Conservation (phyloP, 2,329 filamentous ascomycete genomes). For the Raffaelea ambrosiae region DNA sequence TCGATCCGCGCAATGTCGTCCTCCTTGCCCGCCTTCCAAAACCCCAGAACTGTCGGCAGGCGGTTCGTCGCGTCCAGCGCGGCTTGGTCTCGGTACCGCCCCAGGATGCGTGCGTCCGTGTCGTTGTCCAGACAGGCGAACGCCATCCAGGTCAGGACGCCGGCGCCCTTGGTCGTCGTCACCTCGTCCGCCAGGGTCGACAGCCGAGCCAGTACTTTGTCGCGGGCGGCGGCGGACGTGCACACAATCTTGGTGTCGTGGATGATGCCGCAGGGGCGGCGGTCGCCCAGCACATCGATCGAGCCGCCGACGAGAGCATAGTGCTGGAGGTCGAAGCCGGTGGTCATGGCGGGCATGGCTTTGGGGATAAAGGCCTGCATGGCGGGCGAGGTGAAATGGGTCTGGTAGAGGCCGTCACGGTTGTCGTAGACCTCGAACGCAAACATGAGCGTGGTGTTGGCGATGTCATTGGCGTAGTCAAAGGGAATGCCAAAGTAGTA, state of each 20-base stretch:
- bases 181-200: conserved; percentile 10
- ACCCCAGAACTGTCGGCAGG: conserved; percentile 16
- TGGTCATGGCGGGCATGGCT: conserved; percentile 20
- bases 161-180: conserved; percentile 3
- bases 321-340: conserved; percentile 24
- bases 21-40: conserved; percentile 19
- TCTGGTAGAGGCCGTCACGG: conserved; percentile 20
- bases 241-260: conserved; percentile 19
- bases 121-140: conserved; percentile 21
- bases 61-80: conserved; percentile 18
- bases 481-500: conserved; percentile 34
- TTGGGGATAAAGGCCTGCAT: conserved; percentile 21
- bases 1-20: conserved; percentile 19
- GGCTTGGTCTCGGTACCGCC: conserved; percentile 17
- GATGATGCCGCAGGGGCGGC: conserved; percentile 19
- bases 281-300: conserved; percentile 17
- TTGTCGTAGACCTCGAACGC: conserved; percentile 25
- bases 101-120: conserved; percentile 17
- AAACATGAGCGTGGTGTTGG: conserved; percentile 22
- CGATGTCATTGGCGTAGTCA: conserved; percentile 22
- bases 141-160: conserved; percentile 19
- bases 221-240: conserved; percentile 9
- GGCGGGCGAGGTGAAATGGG: conserved; percentile 20
- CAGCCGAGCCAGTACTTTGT: conserved; percentile 8
- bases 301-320: conserved; percentile 21